These are phyloP conservation scores for Dipodascus geniculatus DNA, from an alignment of 805 yeast genomes.

Conservation along the genomic window DNA sequence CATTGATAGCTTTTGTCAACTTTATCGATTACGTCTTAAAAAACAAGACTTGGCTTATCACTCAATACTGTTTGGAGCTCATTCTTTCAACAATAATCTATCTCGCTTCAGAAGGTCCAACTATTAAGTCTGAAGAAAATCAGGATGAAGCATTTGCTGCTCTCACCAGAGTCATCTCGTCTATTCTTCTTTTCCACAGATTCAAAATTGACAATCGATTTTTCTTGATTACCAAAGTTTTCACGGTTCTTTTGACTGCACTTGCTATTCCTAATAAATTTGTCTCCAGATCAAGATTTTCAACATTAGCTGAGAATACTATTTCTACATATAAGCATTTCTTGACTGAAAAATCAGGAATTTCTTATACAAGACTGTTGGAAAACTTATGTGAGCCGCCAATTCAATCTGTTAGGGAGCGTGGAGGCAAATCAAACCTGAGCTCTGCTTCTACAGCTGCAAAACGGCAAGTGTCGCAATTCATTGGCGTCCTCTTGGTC, in stretches of 20 bases:
- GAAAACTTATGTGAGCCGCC: conserved; percentile 67
- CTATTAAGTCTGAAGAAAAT: conserved; percentile 8
- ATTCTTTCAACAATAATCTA: conserved; percentile 32
- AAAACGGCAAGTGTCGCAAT: conserved; percentile 48
- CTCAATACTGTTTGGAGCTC: conserved; percentile 56
- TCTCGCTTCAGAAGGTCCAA: conserved; percentile 16
- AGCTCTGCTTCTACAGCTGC: conserved; percentile 44
- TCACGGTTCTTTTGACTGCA: conserved; percentile 36
- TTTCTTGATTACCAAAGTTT: conserved; percentile 44
- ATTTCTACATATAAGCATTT: not conserved
- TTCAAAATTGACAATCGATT: conserved; percentile 59
- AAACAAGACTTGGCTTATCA: conserved; percentile 43
- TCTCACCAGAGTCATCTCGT: conserved; percentile 43
- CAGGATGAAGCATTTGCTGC: conserved; percentile 27
- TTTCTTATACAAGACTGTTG: conserved; percentile 44
- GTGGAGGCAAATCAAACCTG: conserved; percentile 29
- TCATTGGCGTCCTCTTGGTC: conserved; percentile 46
- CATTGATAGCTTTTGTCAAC: not conserved
- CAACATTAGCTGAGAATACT: too few species aligned
- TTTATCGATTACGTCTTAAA: conserved; percentile 23
- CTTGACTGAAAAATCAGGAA: conserved; percentile 30
- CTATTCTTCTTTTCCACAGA: conserved; percentile 55
- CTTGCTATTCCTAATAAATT: conserved; percentile 8
- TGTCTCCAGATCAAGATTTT: conserved; percentile 11
- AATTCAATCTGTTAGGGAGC: conserved; percentile 19